phyloP scores from a whole-genome alignment of 768 basidiomycete genomes.

The Amanita pallidorosea region DNA sequence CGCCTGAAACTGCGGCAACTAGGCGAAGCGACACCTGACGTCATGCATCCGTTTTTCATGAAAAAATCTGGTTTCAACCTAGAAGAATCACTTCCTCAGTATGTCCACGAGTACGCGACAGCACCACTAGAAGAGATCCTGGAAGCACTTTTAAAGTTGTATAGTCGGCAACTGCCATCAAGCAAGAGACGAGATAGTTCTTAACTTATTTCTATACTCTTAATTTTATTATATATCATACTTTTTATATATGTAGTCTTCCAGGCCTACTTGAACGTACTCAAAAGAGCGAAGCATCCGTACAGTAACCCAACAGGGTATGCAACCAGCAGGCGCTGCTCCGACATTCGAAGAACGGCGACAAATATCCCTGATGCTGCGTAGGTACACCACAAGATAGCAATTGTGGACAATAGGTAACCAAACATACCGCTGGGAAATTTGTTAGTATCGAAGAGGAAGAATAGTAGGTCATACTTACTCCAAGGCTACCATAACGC shows the following conservation, averaged over 20 bases:
- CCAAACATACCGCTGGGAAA: constrained; percentile 64
- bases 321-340: constrained; percentile 89
- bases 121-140: constrained; percentile 75
- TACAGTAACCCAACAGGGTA: constrained; percentile 94
- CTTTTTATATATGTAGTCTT: constrained; percentile 3
- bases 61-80: constrained; percentile 76
- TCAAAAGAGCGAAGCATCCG: constrained; percentile 88
- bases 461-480: constrained; percentile 28
- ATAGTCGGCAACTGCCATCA: constrained; percentile 56
- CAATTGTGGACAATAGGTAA: constrained; percentile 71
- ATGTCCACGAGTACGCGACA: constrained; percentile 83
- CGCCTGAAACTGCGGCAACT: constrained; percentile 78
- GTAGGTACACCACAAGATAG: constrained; percentile 95
- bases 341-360: constrained; percentile 89
- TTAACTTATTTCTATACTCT: background rate
- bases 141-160: constrained; percentile 66
- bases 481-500: constrained; percentile 84
- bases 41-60: constrained; percentile 83
- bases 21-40: constrained; percentile 82
- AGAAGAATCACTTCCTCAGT: constrained; percentile 78
- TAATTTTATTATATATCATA: constrained; percentile 7
- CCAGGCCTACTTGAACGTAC: constrained; percentile 59
- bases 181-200: background rate
- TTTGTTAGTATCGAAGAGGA: constrained; percentile 1
- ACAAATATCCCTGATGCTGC: constrained; percentile 94